Evolutionary conservation across 2,329 filamentous ascomycete species (phyloP), one percentile per base, ranked within the genome.

Genomic region (Plenodomus tracheiphilus): DNA sequence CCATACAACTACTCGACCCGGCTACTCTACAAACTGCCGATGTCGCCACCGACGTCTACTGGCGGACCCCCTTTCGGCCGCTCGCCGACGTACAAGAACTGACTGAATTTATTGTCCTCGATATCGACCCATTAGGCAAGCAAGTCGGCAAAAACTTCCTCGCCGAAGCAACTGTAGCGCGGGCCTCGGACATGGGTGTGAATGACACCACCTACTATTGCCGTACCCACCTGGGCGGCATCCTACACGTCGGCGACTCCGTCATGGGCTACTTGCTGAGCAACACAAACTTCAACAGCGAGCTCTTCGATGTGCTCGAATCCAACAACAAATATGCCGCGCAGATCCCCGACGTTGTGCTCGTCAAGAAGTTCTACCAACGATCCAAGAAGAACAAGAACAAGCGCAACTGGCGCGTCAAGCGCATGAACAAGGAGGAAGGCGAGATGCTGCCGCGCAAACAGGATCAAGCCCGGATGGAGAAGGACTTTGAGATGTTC

Each of bases 301-400:
- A 82, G 9, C 83, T 95, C 60, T 91, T 88, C 60, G 91, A 96
- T 61, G 88, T 86, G 4, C 81, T 97, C 28, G 91, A 97, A 73
- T 91, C 86, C 44, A 85, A 85, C 71, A 65, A 64, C 54, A 85
- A 86, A 42, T 93, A 95, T 74, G 79, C 84, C 2, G 87, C 85
- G 2, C 85, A 81, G 3, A 89, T 99, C 47, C 94, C 94, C 0
- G 94, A 99, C 65, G 94, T 97, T 0, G 77, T 99, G 6, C 81
- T 99, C 3, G 91, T 99, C 72, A 97, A 96, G 91, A 99, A 99
- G 75, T 86, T 90, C 81, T 99, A 95, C 76, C 85, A 88, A 49
- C 85, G 89, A 62, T 88, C 88, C 75, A 96, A 93, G 83, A 82
- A 85, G 79, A 82, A 81, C 73, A 73, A 73, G 71, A 66, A 64